Evolutionary conservation across 768 basidiomycete genomes (phyloP).

Genomic region (Termitomyces sp.): DNA sequence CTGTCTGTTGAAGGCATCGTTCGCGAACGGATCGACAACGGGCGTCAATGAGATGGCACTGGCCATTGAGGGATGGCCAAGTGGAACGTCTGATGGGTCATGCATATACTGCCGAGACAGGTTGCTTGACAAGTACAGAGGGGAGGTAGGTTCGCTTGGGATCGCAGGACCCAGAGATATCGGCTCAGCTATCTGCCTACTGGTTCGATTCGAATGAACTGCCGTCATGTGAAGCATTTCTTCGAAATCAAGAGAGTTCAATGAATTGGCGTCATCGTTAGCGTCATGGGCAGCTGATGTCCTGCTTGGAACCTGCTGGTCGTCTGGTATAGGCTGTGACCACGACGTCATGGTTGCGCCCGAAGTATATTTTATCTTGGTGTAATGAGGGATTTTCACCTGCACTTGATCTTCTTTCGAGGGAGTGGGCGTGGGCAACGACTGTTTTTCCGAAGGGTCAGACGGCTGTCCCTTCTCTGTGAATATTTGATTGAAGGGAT

Average conservation of each 20-base stretch:
- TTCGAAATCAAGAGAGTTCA: slow-evolving; percentile 46
- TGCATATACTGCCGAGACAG: slow-evolving; percentile 22
- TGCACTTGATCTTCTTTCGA: slow-evolving; percentile 4
- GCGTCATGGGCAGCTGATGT: background rate
- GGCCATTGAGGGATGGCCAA: slow-evolving; percentile 21
- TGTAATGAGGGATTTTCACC: slow-evolving; percentile 31
- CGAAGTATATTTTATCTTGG: slow-evolving; percentile 19
- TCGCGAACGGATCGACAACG: slow-evolving; percentile 18
- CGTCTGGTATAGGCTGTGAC: slow-evolving; percentile 26
- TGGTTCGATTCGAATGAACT: slow-evolving; percentile 27
- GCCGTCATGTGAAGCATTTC: slow-evolving; percentile 53
- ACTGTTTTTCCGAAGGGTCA: background rate
- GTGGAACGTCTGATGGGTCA: slow-evolving; percentile 29
- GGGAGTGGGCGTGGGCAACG: background rate
- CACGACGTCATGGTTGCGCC: slow-evolving; percentile 31
- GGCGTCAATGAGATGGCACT: slow-evolving; percentile 24
- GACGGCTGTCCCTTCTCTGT: slow-evolving; percentile 17
- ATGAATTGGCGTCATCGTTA: slow-evolving; percentile 21
- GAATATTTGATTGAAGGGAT: slow-evolving; percentile 18
- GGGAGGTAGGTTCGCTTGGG: slow-evolving; percentile 12
- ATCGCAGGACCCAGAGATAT: slow-evolving; percentile 12
- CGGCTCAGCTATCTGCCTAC: slow-evolving; percentile 21
- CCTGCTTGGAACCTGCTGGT: slow-evolving; percentile 17
- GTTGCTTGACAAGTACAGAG: background rate
- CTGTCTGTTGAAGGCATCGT: background rate